phyloP scores from a whole-genome alignment of 139 green algal species.

The Raphidocelis subcapitata region DNA sequence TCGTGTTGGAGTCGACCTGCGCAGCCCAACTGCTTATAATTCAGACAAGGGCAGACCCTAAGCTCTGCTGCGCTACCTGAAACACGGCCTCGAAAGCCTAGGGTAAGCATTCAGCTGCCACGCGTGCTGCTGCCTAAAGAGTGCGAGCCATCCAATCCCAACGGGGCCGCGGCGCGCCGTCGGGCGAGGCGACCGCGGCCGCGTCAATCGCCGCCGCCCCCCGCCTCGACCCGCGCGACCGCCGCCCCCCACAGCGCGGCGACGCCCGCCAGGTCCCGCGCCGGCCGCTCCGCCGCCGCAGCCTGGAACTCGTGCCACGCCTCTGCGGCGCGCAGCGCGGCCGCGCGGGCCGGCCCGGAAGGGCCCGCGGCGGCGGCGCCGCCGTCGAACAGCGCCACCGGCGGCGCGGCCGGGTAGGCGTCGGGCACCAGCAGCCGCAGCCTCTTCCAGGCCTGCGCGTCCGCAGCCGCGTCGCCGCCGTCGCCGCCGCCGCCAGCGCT shows the following conservation, averaged over 20 bases:
- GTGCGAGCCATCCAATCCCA: too few relatives aligned
- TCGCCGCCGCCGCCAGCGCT: not conserved
- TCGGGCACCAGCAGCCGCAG: conserved; percentile 17
- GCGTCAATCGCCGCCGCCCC: too few relatives aligned
- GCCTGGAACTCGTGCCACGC: conserved; percentile 20
- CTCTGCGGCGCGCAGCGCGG: not conserved
- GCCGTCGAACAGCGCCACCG: not conserved
- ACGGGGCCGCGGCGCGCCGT: too few relatives aligned
- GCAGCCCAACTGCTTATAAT: too few relatives aligned
- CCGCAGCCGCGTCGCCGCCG: not conserved
- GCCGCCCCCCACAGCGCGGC: conserved; percentile 18
- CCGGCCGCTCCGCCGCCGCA: conserved; percentile 8
- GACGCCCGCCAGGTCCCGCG: conserved; percentile 3
- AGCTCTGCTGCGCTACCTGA: too few relatives aligned
- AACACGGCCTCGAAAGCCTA: too few relatives aligned
- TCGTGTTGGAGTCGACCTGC: too few relatives aligned
- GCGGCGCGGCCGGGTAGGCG: conserved; percentile 2
- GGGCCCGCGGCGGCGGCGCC: not conserved
- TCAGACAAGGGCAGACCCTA: too few relatives aligned
- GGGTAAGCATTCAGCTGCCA: too few relatives aligned
- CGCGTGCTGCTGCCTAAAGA: too few relatives aligned
- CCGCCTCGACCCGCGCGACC: not conserved
- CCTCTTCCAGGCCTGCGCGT: conserved; percentile 11
- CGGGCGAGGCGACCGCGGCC: too few relatives aligned
- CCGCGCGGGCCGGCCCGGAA: not conserved